Base-by-base conservation (phyloP, 306 rosid species). In the Ceratonia siliqua region DNA sequence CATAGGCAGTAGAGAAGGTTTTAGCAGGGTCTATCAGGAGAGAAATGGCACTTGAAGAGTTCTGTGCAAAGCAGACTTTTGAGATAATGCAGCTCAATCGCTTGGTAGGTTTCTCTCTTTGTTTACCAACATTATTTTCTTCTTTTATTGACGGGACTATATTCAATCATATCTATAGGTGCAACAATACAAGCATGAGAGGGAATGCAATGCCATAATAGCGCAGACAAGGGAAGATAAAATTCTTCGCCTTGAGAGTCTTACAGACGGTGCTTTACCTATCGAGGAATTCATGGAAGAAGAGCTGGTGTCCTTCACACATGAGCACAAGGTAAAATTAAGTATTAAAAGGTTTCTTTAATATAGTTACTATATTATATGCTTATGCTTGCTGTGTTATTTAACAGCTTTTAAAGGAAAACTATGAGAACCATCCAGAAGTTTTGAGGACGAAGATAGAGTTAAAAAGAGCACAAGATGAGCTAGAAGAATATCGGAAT, bases 1-100 rank as follows among this genome's bases (percentile, higher is more conserved):
- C 43, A 38, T 81, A 95, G 99, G 96, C 90, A 27, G 92, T 86
- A 52, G 92, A 92, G 81, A 92, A 95, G 88, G 96, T 92, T 78
- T 88, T 95, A 85, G 98, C 98, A 6, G 99, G 89, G 63, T 89
- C 99, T 57, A 89, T 92, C 71, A 88, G 99, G 86, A 89, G 99
- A 87, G 99, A 95, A 82, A 87, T 95, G 99, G 99, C 96, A 36
- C 88, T 95, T 62, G 98, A 90, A 82, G 96, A 92, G 58, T 71
- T 89, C 77, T 92, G 97, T 89, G 84, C 91, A 82, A 95, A 84
- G 84, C 92, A 90, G 83, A 85, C 75, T 78, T 82, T 77, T 66
- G 96, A 95, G 85, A 89, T 95, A 74, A 64, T 73, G 84, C 97
- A 90, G 85, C 97, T 95, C 45, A 90, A 95, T 63, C 96, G 96